Conservation (phyloP, 768 basidiomycete genomes). For the Tulasnella sp. region DNA sequence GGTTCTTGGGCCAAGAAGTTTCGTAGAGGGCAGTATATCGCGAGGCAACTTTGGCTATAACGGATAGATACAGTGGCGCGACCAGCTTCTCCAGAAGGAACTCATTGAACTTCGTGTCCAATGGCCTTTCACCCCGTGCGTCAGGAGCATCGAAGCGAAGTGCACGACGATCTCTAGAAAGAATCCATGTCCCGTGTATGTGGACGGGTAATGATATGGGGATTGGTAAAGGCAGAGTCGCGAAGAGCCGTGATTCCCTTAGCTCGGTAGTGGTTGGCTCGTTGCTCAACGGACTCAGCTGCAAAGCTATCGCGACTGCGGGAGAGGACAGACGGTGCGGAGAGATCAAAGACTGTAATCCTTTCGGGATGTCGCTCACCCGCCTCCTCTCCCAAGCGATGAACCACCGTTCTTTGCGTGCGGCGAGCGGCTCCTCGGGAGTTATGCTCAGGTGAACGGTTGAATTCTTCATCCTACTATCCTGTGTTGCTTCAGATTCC, state of each 20-base stretch:
- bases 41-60: constrained; percentile 33
- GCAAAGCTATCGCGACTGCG: background rate
- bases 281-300: background rate
- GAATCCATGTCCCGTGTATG: constrained; percentile 36
- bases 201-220: constrained; percentile 35
- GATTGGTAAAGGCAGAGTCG: constrained; percentile 35
- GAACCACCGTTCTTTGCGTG: background rate
- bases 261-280: background rate
- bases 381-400: background rate
- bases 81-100: constrained; percentile 2
- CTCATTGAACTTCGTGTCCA: background rate
- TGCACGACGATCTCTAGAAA: constrained; percentile 35
- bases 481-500: too few species aligned
- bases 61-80: background rate
- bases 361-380: background rate
- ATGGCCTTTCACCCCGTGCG: background rate
- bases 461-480: too few species aligned
- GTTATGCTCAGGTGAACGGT: background rate
- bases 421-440: background rate
- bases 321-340: background rate
- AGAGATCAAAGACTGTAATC: background rate
- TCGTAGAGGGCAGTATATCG: constrained; percentile 17
- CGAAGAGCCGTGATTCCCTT: constrained; percentile 28
- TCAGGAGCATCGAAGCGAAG: constrained; percentile 7
- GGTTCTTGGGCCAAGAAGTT: constrained; percentile 33